phyloP scores from a whole-genome alignment of 768 basidiomycete species.

The Psilocybe subaeruginosa region DNA sequence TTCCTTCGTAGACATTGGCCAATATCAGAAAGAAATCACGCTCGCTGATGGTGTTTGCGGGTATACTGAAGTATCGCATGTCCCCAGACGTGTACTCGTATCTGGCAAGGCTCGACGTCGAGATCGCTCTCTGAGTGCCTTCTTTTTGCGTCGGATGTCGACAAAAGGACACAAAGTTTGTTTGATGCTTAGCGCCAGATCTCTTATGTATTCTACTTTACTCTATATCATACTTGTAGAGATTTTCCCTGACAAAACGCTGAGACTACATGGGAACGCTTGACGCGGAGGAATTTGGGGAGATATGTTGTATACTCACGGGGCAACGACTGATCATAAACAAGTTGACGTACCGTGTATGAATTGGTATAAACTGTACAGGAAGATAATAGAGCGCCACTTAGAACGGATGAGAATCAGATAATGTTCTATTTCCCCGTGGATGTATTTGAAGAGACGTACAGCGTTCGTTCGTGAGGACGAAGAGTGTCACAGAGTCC shows the following conservation, averaged over 20 bases:
- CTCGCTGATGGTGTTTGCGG: slow-evolving; percentile 87
- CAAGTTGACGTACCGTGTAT: background rate
- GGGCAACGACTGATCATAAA: background rate
- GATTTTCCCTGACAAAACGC: background rate
- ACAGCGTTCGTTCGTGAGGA: slow-evolving; percentile 20
- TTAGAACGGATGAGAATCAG: slow-evolving; percentile 3
- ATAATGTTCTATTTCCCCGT: slow-evolving; percentile 2
- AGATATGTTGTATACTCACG: background rate
- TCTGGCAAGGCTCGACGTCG: slow-evolving; percentile 82
- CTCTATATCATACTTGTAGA: background rate
- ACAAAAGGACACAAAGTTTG: background rate
- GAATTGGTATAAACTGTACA: too few species aligned
- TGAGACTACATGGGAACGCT: background rate
- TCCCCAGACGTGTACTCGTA: slow-evolving; percentile 90
- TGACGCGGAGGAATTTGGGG: too few species aligned
- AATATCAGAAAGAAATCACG: slow-evolving; percentile 79
- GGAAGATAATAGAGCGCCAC: background rate
- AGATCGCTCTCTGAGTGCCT: slow-evolving; percentile 67
- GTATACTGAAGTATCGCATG: slow-evolving; percentile 87
- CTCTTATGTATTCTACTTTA: background rate
- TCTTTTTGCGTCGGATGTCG: background rate
- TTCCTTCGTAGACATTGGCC: slow-evolving; percentile 53
- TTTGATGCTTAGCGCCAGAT: background rate
- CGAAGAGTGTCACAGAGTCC: slow-evolving; percentile 10
- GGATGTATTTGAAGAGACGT: slow-evolving; percentile 16